Base-by-base conservation (phyloP, 2,329 filamentous ascomycete species). In the Juglanconis oblonga region DNA sequence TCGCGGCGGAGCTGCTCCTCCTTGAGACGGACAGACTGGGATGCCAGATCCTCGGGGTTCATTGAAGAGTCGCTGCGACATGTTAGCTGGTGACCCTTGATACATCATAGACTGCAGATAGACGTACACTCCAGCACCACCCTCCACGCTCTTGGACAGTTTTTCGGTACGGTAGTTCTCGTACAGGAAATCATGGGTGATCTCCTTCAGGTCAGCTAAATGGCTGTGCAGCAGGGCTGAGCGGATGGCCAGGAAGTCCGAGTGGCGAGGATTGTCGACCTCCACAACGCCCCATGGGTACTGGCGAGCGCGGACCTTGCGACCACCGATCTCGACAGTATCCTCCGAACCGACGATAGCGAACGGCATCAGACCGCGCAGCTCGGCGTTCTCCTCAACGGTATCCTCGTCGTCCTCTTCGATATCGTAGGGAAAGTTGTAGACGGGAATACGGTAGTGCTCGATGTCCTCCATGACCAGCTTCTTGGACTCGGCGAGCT, bases 101-200 rank as follows among this genome's bases (percentile, higher is more conserved):
- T 17, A 4, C 3, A 2, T 33, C 13, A 1, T n/a, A 52, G 24
- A 9, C 6, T 29, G 14, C n/a, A 14, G 36, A 44, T 13, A 62
- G 47, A 92, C 92, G 69, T 90, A 97, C 92, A 87, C 87, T 85
- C 87, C 86, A 78, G 87, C 84, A 79, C 91, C 90, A 76, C 91
- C 91, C 74, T 97, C 93, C 69, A 99, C 95, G 75, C 92, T 97
- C 91, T 98, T 99, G 83, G 91, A 96, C 71, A 99, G 90, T 84
- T 98, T 98, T 90, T 99, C 95, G 73, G 95, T 99, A 92, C 95
- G 92, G 86, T 99, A 99, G 81, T 99, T 99, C 77, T 99, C 95
- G 81, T 99, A 99, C 66, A 99, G 82, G 88, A 99, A 99, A 78
- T 99, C 95, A 78, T 99, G 95, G 55, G 95, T 99, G 74, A 99